These are phyloP conservation scores for Limtongozyma cylindracea DNA, from an alignment of 805 yeast genomes.

Conservation along the genomic window DNA sequence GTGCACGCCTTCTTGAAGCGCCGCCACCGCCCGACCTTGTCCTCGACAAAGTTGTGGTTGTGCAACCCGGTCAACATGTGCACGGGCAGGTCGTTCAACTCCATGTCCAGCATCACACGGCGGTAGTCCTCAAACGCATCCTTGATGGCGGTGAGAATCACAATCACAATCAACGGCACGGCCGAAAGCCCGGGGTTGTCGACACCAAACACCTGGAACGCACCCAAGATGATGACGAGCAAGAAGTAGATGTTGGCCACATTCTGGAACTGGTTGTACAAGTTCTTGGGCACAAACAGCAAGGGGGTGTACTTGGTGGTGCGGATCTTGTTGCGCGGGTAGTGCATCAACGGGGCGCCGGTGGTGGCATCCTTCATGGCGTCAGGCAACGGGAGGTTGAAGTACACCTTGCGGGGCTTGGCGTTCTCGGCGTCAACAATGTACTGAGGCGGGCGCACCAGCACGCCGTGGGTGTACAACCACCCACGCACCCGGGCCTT, in stretches of 20 bases:
- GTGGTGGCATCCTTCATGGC: slow-evolving; percentile 15
- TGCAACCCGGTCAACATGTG: slow-evolving; percentile 33
- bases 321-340: slow-evolving; percentile 77
- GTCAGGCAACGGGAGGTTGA: slow-evolving; percentile 33
- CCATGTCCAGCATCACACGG: slow-evolving; percentile 44
- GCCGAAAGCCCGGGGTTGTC: slow-evolving; percentile 52
- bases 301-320: slow-evolving; percentile 91
- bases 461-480: slow-evolving; percentile 4
- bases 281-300: slow-evolving; percentile 68
- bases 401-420: slow-evolving; percentile 19
- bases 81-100: slow-evolving; percentile 49
- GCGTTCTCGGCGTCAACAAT: slow-evolving; percentile 11
- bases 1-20: slow-evolving; percentile 33
- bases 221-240: slow-evolving; percentile 56
- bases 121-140: slow-evolving; percentile 69
- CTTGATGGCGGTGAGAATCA: slow-evolving; percentile 45
- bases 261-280: slow-evolving; percentile 54
- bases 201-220: slow-evolving; percentile 56
- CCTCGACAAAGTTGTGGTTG: slow-evolving; percentile 39
- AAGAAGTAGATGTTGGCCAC: slow-evolving; percentile 82
- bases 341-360: slow-evolving; percentile 23
- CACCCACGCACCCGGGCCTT: slow-evolving; percentile 2
- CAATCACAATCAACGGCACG: slow-evolving; percentile 62
- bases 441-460: slow-evolving; percentile 8
- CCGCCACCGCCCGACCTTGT: slow-evolving; percentile 44